A percentile compares a stretch with the other conserved stretches of the same genome.
These are phyloP conservation scores for Echria macrotheca DNA, from an alignment of 495 filamentous ascomycete genomes.

Conservation along the genomic window DNA sequence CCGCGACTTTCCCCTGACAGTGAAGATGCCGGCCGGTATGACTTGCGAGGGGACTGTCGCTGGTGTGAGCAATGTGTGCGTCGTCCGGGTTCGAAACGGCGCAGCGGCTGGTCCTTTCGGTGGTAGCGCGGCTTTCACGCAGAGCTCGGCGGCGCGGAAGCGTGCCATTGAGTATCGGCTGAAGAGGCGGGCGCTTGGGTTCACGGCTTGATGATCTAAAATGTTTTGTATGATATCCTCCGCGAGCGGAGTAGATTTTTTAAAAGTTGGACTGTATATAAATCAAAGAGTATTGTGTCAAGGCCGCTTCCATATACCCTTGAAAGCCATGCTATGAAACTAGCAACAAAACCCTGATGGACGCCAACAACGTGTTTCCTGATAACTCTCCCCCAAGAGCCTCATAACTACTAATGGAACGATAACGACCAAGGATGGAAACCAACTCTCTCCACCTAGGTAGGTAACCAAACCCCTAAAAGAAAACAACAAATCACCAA, in stretches of 20 bases:
- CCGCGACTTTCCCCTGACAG: conserved; percentile 50
- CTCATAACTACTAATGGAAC: too few species aligned
- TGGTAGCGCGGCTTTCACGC: conserved; percentile 48
- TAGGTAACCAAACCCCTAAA: too few species aligned
- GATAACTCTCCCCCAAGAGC: too few species aligned
- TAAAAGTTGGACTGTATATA: too few species aligned
- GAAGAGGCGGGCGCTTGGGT: conserved; percentile 32
- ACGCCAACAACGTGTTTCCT: too few species aligned
- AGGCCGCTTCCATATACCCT: too few species aligned
- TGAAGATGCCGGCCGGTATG: conserved; percentile 58
- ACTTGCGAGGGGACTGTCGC: conserved; percentile 51
- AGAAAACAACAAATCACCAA: conserved; percentile 7
- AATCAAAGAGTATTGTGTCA: too few species aligned
- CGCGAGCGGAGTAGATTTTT: too few species aligned
- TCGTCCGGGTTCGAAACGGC: conserved; percentile 52
- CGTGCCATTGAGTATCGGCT: conserved; percentile 40
- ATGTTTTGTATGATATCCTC: background rate
- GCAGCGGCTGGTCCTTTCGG: conserved; percentile 57
- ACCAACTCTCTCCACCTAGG: too few species aligned
- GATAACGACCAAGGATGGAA: too few species aligned
- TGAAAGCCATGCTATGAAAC: too few species aligned
- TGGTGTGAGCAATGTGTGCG: conserved; percentile 50
- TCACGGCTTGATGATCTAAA: conserved; percentile 18
- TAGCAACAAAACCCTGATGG: too few species aligned
- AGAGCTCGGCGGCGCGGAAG: conserved; percentile 42